A percentile compares a stretch with the other conserved stretches of the same genome.
phyloP scores from a whole-genome alignment of 495 filamentous ascomycete species.

The Talaromyces borbonicus region DNA sequence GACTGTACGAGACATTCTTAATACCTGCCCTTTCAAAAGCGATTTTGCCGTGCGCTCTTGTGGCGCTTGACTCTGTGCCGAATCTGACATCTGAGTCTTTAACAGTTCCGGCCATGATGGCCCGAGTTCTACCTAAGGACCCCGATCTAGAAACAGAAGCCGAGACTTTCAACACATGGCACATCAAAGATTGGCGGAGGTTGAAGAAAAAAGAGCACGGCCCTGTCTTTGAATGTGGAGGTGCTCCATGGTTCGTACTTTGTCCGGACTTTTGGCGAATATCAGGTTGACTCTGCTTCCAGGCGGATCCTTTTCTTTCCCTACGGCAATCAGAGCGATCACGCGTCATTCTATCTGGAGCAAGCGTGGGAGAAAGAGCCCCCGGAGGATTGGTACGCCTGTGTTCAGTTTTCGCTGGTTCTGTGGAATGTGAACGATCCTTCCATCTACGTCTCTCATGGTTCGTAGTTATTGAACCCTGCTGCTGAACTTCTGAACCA shows the following conservation, averaged over 20 bases:
- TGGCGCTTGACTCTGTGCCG: too few relatives aligned
- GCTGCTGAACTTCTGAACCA: too few relatives aligned
- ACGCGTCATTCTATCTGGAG: conserved; percentile 91
- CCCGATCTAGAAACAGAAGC: conserved; percentile 61
- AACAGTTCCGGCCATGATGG: conserved; percentile 76
- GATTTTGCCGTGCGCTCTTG: too few relatives aligned
- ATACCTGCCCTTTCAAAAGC: conserved; percentile 5
- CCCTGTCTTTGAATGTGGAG: conserved; percentile 77
- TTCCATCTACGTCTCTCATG: conserved; percentile 58
- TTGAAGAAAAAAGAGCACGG: conserved; percentile 72
- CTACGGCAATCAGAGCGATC: conserved; percentile 84
- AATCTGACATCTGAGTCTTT: neutral
- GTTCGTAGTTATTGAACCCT: conserved; percentile 23
- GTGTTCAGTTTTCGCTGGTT: conserved; percentile 89
- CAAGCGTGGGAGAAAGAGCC: conserved; percentile 69
- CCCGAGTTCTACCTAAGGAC: conserved; percentile 60
- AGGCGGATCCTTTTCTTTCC: conserved; percentile 95
- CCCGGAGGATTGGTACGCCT: conserved; percentile 89
- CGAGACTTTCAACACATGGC: conserved; percentile 72
- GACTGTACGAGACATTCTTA: conserved; percentile 50
- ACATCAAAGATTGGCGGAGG: conserved; percentile 69
- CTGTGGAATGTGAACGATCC: conserved; percentile 91
- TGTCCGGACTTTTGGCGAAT: neutral
- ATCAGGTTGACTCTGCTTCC: conserved; percentile 6
- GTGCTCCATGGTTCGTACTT: conserved; percentile 67